Evolutionary conservation across 1,139 yeast species (phyloP), one percentile per base, ranked within the genome.

Genomic region (Kluyveromyces marxianus): DNA sequence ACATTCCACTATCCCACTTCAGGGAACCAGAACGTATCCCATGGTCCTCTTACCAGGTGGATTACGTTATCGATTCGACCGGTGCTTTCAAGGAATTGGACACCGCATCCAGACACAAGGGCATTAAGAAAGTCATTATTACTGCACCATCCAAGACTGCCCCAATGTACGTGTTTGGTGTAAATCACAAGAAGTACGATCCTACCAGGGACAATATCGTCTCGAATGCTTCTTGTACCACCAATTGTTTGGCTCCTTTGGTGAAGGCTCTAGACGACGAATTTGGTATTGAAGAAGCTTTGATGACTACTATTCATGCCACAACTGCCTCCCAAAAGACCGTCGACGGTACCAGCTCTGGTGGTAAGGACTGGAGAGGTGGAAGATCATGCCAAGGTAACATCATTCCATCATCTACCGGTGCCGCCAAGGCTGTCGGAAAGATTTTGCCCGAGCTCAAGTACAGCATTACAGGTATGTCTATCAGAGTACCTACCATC

Each of bases 391-490:
- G 94, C 68, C 80, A 89, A 53, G 90, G 85, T 69, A 84, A 84
- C 85, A 83, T 84, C 69, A 84, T 84, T 65, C 94, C 94, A 69
- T 84, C 92, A 44, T 83, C 92, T 59, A 84, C 94, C 58, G 94
- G 94, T 78, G 94, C 94, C 67, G 95, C 95, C 67, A 84, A 84
- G 80, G 92, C 92, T 61, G 94, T 84, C 63, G 94, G 92, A 70
- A 83, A 83, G 78, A 94, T 85, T 66, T 83, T 85, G 63, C 95
- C 95, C 63, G 81, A 79, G 68, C 82, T 84, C 67, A 81, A 82
- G 75, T 94, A 94, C 67, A 85, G 84, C 76, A 81, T 84, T 69
- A 85, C 95, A 60, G 95, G 95, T 76, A 77, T 85, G 79, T 78
- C 94, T 54, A 76, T 84, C 72, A 83, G 95, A 75, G 92, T 84